These are phyloP conservation scores for Capsella bursapastoris DNA, from an alignment of 345 rosid species.

Conservation along the genomic window DNA sequence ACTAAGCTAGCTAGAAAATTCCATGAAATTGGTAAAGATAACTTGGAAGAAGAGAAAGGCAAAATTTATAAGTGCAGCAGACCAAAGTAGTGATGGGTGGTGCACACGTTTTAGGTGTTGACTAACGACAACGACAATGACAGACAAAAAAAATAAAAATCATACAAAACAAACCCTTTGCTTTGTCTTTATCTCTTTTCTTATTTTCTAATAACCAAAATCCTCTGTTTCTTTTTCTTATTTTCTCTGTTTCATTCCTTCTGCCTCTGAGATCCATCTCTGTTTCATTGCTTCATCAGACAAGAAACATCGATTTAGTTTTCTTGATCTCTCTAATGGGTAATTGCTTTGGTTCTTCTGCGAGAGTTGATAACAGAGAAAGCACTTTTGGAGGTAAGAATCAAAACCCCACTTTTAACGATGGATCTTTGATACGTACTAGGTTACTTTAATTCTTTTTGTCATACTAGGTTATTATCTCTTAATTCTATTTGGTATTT, in stretches of 20 bases:
- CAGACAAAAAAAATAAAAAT: slow-evolving; percentile 17
- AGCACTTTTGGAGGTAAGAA: slow-evolving; percentile 46
- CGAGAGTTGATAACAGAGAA: slow-evolving; percentile 62
- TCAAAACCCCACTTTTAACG: slow-evolving; percentile 3
- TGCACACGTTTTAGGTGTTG: slow-evolving; percentile 42
- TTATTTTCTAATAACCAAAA: no score
- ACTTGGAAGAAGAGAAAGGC: slow-evolving; percentile 8
- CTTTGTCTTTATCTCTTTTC: slow-evolving; percentile 15
- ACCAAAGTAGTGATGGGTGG: slow-evolving; percentile 38
- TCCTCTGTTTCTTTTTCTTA: slow-evolving; percentile 34
- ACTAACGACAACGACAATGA: slow-evolving; percentile 37
- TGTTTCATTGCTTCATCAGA: not conserved
- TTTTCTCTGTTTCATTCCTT: slow-evolving; percentile 19
- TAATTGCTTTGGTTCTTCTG: slow-evolving; percentile 63
- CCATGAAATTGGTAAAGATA: slow-evolving; percentile 11
- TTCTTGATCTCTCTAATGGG: slow-evolving; percentile 52
- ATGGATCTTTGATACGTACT: not conserved
- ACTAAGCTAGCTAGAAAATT: slow-evolving; percentile 15
- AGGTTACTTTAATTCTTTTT: slow-evolving; percentile 10
- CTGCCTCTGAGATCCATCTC: slow-evolving; percentile 19
- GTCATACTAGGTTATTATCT: not conserved
- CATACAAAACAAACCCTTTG: slow-evolving; percentile 34
- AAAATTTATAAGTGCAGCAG: slow-evolving; percentile 9
- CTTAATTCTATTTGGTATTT: no score
- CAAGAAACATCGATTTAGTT: slow-evolving; percentile 22